Evolutionary conservation across 2,329 filamentous ascomycete species (phyloP).

Genomic region (Cladosporium sp.): DNA sequence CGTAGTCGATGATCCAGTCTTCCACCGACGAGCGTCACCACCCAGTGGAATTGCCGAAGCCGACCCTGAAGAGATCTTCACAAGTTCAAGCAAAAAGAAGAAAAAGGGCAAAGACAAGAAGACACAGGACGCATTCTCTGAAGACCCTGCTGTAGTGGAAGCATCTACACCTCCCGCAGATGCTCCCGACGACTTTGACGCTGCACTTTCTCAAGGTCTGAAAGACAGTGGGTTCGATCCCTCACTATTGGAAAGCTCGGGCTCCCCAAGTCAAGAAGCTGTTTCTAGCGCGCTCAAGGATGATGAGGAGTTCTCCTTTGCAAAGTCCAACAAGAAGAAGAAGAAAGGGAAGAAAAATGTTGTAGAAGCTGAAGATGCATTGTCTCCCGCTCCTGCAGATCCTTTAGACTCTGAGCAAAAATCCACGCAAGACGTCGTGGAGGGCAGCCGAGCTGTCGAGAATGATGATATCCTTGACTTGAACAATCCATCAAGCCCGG

Average conservation of each 20-base stretch:
- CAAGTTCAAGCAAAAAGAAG: slow-evolving; percentile 29
- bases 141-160: background rate
- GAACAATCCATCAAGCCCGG: background rate
- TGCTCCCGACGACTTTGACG: slow-evolving; percentile 28
- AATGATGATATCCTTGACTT: background rate
- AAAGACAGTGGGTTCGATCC: slow-evolving; percentile 31
- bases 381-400: background rate
- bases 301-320: slow-evolving; percentile 29
- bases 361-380: background rate
- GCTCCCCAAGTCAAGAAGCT: slow-evolving; percentile 26
- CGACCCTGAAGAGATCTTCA: slow-evolving; percentile 28
- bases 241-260: slow-evolving; percentile 34
- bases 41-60: slow-evolving; percentile 28
- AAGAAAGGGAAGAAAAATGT: slow-evolving; percentile 34
- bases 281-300: slow-evolving; percentile 18
- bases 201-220: slow-evolving; percentile 34
- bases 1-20: slow-evolving; percentile 40
- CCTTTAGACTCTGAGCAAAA: background rate
- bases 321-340: slow-evolving; percentile 41
- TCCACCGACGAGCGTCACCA: slow-evolving; percentile 33
- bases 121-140: background rate
- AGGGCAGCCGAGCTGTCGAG: background rate
- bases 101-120: slow-evolving; percentile 19
- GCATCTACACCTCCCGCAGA: slow-evolving; percentile 7
- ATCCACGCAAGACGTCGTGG: background rate